Base-by-base conservation (phyloP, 2,329 filamentous ascomycete species). In the Atkinsonella texensis region DNA sequence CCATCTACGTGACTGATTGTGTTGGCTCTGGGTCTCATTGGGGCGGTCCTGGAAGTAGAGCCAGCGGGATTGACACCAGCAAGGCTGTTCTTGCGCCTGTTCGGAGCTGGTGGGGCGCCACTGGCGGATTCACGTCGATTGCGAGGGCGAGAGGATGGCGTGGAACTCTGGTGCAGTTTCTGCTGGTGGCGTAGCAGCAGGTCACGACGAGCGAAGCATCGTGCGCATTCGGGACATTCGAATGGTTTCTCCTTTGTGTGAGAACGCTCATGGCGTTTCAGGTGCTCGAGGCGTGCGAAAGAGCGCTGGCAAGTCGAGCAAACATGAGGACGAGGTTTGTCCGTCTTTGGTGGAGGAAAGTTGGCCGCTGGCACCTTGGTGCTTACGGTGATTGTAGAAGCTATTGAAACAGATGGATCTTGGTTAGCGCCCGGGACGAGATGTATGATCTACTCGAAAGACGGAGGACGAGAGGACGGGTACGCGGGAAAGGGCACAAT, bases 161-260 rank as follows among this genome's bases (percentile, higher is more conserved):
- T 89, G 12, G 88, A 87, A 28, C 89, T 89, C 76, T 95, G 89
- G 67, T 98, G 93, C 46, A 98, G 79, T 75, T 98, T 98, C 75
- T 98, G 93, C 76, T 98, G 93, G 70, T 98, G 93, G 54, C 93
- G 83, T 58, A 98, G 74, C 51, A 98, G 77, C 59, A 98, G 71
- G 68, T 98, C 93, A 58, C 93, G 83, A 55, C 93, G 83, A 54
- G 93, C 93, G 70, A 98, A 98, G 71, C 93, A 97, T 70, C 93
- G 76, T 39, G 88, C 80, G 69, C 93, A 98, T 68, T 97, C 89
- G 31, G 89, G 88, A 63, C 93, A 98, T 69, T 96, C 89, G 62
- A 98, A 98, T 1, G 93, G 93, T 74, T 98, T 98, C 72, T 98
- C 90, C 68, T 98, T 96, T 44, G 90, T 96, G 66, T 96, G 90